phyloP scores from a whole-genome alignment of 2,329 filamentous ascomycete genomes.

The Atkinsonella texensis region DNA sequence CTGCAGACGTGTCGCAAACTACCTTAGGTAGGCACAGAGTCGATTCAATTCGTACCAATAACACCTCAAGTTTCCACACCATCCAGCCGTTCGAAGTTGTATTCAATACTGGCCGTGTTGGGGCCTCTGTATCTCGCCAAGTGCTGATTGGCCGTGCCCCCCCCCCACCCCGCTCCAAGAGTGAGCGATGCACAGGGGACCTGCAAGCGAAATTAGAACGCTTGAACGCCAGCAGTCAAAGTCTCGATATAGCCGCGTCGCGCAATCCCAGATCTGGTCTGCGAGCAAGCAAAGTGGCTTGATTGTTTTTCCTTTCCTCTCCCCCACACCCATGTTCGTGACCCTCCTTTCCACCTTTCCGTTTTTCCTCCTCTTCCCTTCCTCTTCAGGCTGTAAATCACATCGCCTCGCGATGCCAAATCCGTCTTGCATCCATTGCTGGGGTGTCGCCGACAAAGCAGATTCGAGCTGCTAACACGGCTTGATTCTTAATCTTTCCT shows the following conservation, averaged over 20 bases:
- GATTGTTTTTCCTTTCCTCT: slow-evolving; percentile 1
- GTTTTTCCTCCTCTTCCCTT: slow-evolving; percentile 3
- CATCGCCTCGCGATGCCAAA: slow-evolving; percentile 11
- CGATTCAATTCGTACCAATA: too few species aligned
- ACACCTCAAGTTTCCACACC: not conserved
- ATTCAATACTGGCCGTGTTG: not conserved
- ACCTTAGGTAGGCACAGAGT: too few species aligned
- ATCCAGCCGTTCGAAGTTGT: not conserved
- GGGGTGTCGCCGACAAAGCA: slow-evolving; percentile 9
- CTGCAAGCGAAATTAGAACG: slow-evolving; percentile 13
- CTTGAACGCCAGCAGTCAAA: slow-evolving; percentile 5
- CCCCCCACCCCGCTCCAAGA: not conserved
- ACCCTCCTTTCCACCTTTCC: slow-evolving; percentile 1
- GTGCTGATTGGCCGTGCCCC: not conserved
- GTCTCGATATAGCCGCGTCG: not conserved
- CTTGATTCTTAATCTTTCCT: slow-evolving; percentile 1
- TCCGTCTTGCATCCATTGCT: slow-evolving; percentile 4
- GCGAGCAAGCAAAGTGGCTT: not conserved
- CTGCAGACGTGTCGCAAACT: not conserved
- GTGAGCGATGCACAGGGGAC: not conserved
- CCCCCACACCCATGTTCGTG: not conserved
- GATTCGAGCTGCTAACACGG: not conserved
- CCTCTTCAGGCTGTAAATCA: not conserved
- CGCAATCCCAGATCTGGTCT: not conserved
- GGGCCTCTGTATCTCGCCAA: not conserved